Percentiles rank a stretch among this genome's conserved stretches.
These are phyloP conservation scores for Glycyrrhiza uralensis DNA, from an alignment of 306 rosid species.

Conservation along the genomic window DNA sequence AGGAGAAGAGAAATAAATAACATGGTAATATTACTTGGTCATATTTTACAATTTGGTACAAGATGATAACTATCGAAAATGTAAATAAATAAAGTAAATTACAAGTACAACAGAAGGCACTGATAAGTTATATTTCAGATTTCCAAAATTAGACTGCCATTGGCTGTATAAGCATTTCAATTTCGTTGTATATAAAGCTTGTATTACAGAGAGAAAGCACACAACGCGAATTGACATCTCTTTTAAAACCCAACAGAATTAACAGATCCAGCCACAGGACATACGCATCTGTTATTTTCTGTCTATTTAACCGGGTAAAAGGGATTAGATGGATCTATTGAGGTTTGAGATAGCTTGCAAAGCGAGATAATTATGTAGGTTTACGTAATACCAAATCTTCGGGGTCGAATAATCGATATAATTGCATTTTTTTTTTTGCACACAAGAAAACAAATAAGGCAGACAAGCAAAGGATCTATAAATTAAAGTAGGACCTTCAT, in stretches of 20 bases:
- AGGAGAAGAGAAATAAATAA: conserved; percentile 4
- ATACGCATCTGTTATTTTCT: conserved; percentile 6
- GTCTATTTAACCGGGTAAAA: neutral
- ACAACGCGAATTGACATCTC: neutral
- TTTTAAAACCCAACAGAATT: conserved; percentile 11
- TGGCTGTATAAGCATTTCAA: conserved; percentile 13
- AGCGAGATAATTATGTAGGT: neutral
- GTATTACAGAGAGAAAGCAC: neutral
- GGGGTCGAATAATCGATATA: neutral
- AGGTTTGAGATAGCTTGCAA: neutral
- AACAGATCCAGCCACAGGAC: conserved; percentile 23
- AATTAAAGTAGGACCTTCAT: conserved; percentile 58
- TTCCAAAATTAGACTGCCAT: conserved; percentile 1
- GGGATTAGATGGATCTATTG: conserved; percentile 9
- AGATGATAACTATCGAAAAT: neutral
- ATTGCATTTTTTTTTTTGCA: neutral
- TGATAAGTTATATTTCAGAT: neutral
- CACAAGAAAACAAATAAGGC: neutral
- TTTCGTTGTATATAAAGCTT: neutral
- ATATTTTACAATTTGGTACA: neutral
- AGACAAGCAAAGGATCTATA: neutral
- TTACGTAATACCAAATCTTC: neutral
- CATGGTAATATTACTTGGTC: neutral
- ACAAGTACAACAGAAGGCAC: neutral
- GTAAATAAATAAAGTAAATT: too few relatives aligned